Base-by-base conservation (phyloP, 495 filamentous ascomycete species). In the Clohesyomyces aquaticus region DNA sequence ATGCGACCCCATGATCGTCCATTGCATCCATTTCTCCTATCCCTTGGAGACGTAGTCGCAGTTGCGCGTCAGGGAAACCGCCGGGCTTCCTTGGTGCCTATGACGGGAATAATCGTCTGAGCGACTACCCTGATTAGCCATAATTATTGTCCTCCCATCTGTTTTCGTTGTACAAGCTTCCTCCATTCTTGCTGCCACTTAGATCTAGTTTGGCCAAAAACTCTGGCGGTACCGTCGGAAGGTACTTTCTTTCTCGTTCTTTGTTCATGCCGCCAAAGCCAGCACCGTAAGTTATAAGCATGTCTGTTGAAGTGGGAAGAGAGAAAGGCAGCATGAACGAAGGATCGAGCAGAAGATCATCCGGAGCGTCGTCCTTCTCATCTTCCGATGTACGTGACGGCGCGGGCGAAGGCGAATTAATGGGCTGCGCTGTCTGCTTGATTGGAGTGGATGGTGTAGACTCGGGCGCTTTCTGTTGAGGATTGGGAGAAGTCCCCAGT, bases 141-240 rank as follows among this genome's bases (percentile, higher is more conserved):
- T 63, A 68, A 32, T 38, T 61, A 29, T 52, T 18, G 14, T 69
- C 65, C 29, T 64, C 60, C 71, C 65, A 71, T 19, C 55, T 21
- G 11, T 46, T 41, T 16, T 65, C 43, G 22, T 65, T 60, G 25
- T 72, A 71, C 3, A 65, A 47, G 12, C 57, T 66, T 38, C 55
- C 62, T 16, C 56, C 65, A 55, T 70, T 72, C 23, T 72, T 68
- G 27, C 54, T 74, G 6, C 77, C 76, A 53, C 59, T 79, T 21
- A 87, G 81, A 79, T 98, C 94, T 32, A 99, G 81, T 76, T 90
- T 95, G 49, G 87, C 88, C 27, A 99, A 77, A 67, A 96, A 96
- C 75, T 99, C 94, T 1, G 93, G 87, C 23, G 95, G 92, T 25
- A 98, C 91, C 0, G 88, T 96, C 3, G 94, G 94, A n/a, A 96